Evolutionary conservation across 108 stramenopile genomes (phyloP), one percentile per base, ranked within the genome.

Genomic region (Stephanodiscus minutulus): DNA sequence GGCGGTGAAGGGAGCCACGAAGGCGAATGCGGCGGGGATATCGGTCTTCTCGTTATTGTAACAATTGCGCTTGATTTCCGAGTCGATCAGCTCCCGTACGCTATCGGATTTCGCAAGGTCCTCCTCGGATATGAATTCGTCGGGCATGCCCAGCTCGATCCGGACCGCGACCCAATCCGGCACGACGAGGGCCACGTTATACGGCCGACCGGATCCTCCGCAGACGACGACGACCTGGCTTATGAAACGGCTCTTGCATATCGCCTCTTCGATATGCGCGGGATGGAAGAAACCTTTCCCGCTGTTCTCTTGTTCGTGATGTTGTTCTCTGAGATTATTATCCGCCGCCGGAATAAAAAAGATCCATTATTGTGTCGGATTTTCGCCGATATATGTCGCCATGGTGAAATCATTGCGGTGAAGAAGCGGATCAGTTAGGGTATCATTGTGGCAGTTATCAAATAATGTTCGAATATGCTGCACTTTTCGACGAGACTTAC

Each of bases 131-230:
- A 79, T 64, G 33, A 80, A 72, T 0, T 49, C 21, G 7, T 86
- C 80, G 17, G 73, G 59, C 64, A 75, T 64, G 13, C 63, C 80
- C 35, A 88, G 28, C 65, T 85, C 88, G 1, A 75, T 70, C 60
- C 94, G 87, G 44, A 92, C 80, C 0, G 85, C 84, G 3, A 73
- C 65, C 91, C 89, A 92, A 58, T 98, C 95, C 37, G 96, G 98
- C n/a, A 96, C 96, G 25, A 98, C 67, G 8, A 98, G 71, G 0
- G 85, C 91, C 22, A 96, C 82, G 73, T 97, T 98, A 78, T 87
- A 84, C 24, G 92, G 91, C 11, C 89, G 76, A 71, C 97, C 93
- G 9, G 88, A 93, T 55, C 98, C 98, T 66, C 70, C 85, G 37
- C 3, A 3, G 39, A 4, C 3, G 7, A 98, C 79, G 13, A 97